These are phyloP conservation scores for Triticum dicoccoides DNA, from an alignment of 176 grass and related monocot species.

Conservation along the genomic window DNA sequence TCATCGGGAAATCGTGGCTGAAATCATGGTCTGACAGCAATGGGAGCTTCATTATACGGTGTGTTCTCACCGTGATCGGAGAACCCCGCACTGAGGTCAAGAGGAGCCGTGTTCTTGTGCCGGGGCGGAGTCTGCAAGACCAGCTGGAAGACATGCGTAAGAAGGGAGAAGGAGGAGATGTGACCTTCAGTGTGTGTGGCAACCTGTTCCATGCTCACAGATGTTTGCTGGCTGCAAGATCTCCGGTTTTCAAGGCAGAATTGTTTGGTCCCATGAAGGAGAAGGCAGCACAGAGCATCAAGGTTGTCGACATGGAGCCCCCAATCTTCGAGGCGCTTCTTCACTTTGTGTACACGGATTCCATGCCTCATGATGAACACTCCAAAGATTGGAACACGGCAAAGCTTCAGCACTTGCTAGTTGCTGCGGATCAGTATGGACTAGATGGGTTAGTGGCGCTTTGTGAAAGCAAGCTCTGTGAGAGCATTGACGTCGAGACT, in stretches of 20 bases:
- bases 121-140: neutral
- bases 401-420: conserved; percentile 3
- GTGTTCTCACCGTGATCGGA: neutral
- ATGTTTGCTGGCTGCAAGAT: neutral
- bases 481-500: neutral
- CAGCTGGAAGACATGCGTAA: neutral
- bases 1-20: neutral
- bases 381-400: neutral
- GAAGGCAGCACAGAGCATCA: neutral
- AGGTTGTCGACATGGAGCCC: neutral
- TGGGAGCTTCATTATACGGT: neutral
- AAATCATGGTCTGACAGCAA: neutral
- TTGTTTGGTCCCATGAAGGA: conserved; percentile 21
- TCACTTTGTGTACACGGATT: neutral
- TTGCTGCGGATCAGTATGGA: conserved; percentile 13
- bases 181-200: neutral
- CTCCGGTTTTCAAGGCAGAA: neutral
- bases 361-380: neutral
- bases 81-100: neutral
- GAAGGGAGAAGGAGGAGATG: neutral
- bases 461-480: neutral
- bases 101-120: neutral
- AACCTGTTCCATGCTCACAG: neutral
- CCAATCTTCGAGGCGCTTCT: neutral
- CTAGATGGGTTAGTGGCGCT: neutral